phyloP scores from a whole-genome alignment of 1,284 basidiomycete species.

The Melampsora abietis-canadensis region DNA sequence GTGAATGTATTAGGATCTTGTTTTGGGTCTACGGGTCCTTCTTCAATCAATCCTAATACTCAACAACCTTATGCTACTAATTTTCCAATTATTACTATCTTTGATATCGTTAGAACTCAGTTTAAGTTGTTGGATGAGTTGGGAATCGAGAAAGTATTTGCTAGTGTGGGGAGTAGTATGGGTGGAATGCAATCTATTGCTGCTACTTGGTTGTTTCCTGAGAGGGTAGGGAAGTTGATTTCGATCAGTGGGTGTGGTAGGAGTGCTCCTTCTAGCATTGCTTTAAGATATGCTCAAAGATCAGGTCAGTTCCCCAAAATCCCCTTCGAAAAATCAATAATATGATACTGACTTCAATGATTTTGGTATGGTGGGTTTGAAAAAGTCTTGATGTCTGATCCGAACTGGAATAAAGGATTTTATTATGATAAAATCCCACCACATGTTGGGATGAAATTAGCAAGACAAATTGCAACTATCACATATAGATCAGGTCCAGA shows the following conservation, averaged over 20 bases:
- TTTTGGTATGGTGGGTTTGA: neutral
- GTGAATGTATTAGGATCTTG: slow-evolving; percentile 97
- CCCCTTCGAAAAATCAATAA: neutral
- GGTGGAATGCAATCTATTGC: slow-evolving; percentile 97
- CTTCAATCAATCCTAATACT: slow-evolving; percentile 66
- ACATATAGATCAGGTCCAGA: slow-evolving; percentile 98
- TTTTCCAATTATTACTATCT: slow-evolving; percentile 87
- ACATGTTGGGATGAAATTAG: slow-evolving; percentile 97
- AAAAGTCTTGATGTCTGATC: slow-evolving; percentile 93
- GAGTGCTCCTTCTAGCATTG: slow-evolving; percentile 84
- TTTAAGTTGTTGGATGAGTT: slow-evolving; percentile 80
- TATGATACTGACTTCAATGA: neutral
- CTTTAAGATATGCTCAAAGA: slow-evolving; percentile 91
- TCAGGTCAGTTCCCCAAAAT: slow-evolving; percentile 56
- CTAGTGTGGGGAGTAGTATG: slow-evolving; percentile 90
- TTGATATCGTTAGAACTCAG: slow-evolving; percentile 93
- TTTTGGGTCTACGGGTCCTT: slow-evolving; percentile 93
- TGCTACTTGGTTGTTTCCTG: slow-evolving; percentile 86
- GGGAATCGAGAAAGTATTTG: slow-evolving; percentile 79
- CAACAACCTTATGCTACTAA: slow-evolving; percentile 77
- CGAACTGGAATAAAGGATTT: slow-evolving; percentile 98
- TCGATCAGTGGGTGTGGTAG: slow-evolving; percentile 91
- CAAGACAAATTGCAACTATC: slow-evolving; percentile 96
- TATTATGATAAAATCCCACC: slow-evolving; percentile 88
- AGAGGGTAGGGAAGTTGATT: slow-evolving; percentile 80